A percentile compares a stretch with the other conserved stretches of the same genome.
phyloP scores from a whole-genome alignment of 169 alveolate species.

The Cyclospora cayetanensis region DNA sequence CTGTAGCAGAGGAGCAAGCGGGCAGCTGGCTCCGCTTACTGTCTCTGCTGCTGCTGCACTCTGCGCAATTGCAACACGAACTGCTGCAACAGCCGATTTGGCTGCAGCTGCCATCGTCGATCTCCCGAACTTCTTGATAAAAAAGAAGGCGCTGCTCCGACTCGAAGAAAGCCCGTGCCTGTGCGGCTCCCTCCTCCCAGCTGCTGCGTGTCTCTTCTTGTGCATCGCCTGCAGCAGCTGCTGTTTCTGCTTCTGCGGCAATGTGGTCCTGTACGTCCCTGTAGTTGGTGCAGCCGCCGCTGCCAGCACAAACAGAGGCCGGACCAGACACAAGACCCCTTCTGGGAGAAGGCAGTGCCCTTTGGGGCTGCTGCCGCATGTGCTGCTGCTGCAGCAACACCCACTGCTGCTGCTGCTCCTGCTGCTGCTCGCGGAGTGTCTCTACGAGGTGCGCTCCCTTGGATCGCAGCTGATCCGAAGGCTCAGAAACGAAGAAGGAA shows the following conservation, averaged over 20 bases:
- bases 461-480: conserved; percentile 43
- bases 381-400: conserved; percentile 35
- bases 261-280: background rate
- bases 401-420: conserved; percentile 41
- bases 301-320: conserved; percentile 34
- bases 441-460: background rate
- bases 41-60: conserved; percentile 38
- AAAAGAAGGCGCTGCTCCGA: conserved; percentile 31
- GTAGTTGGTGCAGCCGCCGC: too few species aligned
- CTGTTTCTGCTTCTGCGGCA: conserved; percentile 21
- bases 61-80: background rate
- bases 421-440: conserved; percentile 47
- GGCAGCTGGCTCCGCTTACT: conserved; percentile 28
- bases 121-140: conserved; percentile 18
- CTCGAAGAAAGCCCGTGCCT: conserved; percentile 52
- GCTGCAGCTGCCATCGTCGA: conserved; percentile 56
- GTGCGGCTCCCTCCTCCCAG: conserved; percentile 39
- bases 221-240: background rate
- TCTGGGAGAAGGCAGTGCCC: background rate
- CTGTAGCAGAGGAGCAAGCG: conserved; percentile 29
- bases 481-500: conserved; percentile 2
- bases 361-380: conserved; percentile 8
- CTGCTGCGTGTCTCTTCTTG: conserved; percentile 56
- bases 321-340: background rate
- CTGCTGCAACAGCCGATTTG: conserved; percentile 30